Evolutionary conservation across 1,284 basidiomycete species (phyloP), one percentile per base, ranked within the genome.

Genomic region (Neolentinus lepideus): DNA sequence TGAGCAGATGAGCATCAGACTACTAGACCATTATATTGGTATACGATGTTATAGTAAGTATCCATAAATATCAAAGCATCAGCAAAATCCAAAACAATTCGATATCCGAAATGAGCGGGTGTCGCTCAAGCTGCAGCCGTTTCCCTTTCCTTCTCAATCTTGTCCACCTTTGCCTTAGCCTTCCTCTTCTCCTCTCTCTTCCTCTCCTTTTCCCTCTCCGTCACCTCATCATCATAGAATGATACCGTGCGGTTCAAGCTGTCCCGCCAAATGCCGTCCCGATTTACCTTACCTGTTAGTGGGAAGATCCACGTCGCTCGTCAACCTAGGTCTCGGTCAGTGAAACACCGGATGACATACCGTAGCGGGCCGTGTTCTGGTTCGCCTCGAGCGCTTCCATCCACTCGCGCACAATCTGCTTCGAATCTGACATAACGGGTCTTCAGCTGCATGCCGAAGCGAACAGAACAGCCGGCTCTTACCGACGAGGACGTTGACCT

Each of bases 321-420:
- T 25, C 4, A 24, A 25, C 47, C 22, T n/a, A 3, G 3, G 11
- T 21, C 27, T 21, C 3, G 25, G 43, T 16, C 24, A 25, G 47
- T 12, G 22, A 29, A 6, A n/a, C 12, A 50, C 29, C 29, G 16
- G 24, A 25, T 3, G 6, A n/a, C 47, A 25, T 11, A 19, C 85
- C 85, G 59, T 87, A 85, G 51, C 81, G 65, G 58, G 80, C 75
- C 21, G 88, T 90, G 65, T 85, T 87, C 71, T 91, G 87, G 67
- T 89, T 88, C 22, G 79, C 69, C 26, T 79, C 64, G 19, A 91
- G 73, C 1, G 79, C 80, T 50, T 79, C 75, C 67, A 82, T 77
- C 83, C 88, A 87, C 60, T 86, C 85, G 36, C 66, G 62, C 45
- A 85, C 82, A 54, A 88, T 75, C 57, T 76, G 71, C 29, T 74